phyloP scores from a whole-genome alignment of 805 yeast species.

The Schwanniomyces polymorphus region DNA sequence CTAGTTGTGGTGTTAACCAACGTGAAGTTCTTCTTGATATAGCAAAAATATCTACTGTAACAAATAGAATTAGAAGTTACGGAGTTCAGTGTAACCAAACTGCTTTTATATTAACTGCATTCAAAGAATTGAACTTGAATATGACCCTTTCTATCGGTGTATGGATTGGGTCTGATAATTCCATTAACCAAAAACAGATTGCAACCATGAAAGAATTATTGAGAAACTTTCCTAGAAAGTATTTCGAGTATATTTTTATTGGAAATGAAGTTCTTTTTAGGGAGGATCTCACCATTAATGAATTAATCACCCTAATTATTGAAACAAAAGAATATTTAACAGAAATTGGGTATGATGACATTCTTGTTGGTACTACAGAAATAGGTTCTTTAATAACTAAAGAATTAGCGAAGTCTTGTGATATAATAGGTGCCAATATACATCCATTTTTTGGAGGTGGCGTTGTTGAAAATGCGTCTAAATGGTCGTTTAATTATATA shows the following conservation, averaged over 20 bases:
- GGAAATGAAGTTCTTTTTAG: conserved; percentile 67
- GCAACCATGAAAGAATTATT: conserved; percentile 43
- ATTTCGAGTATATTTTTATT: conserved; percentile 52
- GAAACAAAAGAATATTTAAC: conserved; percentile 39
- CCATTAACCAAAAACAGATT: conserved; percentile 48
- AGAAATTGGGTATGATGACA: conserved; percentile 26
- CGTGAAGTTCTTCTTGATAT: conserved; percentile 57
- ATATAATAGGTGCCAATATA: conserved; percentile 60
- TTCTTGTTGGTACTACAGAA: conserved; percentile 67
- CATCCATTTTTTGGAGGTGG: conserved; percentile 72
- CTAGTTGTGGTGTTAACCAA: conserved; percentile 50
- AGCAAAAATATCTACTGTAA: conserved; percentile 56
- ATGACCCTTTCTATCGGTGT: conserved; percentile 62
- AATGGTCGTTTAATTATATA: conserved; percentile 54
- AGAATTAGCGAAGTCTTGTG: conserved; percentile 44
- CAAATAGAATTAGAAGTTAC: conserved; percentile 56
- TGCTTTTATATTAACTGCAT: conserved; percentile 51
- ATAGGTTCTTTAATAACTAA: conserved; percentile 47
- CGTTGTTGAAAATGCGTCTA: conserved; percentile 42
- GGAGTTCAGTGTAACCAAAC: conserved; percentile 66
- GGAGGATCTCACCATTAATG: conserved; percentile 40
- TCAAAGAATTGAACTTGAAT: conserved; percentile 48
- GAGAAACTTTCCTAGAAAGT: conserved; percentile 40
- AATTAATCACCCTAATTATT: conserved; percentile 41
- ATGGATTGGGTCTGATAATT: conserved; percentile 53